Base-by-base conservation (phyloP, 2,329 filamentous ascomycete species). In the Ceratocystis huliohia region DNA sequence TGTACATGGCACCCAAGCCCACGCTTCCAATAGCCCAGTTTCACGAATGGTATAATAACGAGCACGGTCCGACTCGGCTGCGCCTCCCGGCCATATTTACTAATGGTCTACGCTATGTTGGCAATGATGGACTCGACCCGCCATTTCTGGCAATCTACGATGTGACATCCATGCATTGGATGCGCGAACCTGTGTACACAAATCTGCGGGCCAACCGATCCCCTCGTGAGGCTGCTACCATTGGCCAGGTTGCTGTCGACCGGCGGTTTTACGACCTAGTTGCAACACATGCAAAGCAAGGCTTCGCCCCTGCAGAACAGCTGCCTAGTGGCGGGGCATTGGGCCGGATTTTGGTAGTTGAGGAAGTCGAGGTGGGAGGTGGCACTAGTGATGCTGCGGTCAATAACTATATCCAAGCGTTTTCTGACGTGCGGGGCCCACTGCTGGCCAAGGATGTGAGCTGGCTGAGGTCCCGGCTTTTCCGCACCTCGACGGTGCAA, bases 21-120 rank as follows among this genome's bases (percentile, higher is more conserved):
- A 81, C 81, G 70, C 80, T 91, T 71, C 79, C 86, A 66, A 76
- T 81, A 61, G 79, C 83, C 69, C 84, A 89, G 72, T 95, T 96
- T 76, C 88, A 95, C 75, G 89, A 95, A 74, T 93, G 89, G 89
- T 96, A 96, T 79, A 92, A 95, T 78, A 94, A 91, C 75, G 91
- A 96, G 78, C 91, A 96, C 77, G 91, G 91, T 65, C 91, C 91
- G 20, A 84, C 86, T 17, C 87, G 91, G 61, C 82, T 95, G 5
- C 87, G 89, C 62, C 78, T 95, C 15, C 84, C 88, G 3, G 85
- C 88, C 71, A 85, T 92, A 73, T 84, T 85, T 73, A 74, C 77
- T 70, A 94, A 90, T 74, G 91, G 91, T 67, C 86, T 94, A 71
- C 87, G 91, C 56, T 96, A 91, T 76, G 82, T 78, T 17, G 88